These are phyloP conservation scores for Cordyceps javanica DNA, from an alignment of 2,329 filamentous ascomycete species.

Conservation along the genomic window DNA sequence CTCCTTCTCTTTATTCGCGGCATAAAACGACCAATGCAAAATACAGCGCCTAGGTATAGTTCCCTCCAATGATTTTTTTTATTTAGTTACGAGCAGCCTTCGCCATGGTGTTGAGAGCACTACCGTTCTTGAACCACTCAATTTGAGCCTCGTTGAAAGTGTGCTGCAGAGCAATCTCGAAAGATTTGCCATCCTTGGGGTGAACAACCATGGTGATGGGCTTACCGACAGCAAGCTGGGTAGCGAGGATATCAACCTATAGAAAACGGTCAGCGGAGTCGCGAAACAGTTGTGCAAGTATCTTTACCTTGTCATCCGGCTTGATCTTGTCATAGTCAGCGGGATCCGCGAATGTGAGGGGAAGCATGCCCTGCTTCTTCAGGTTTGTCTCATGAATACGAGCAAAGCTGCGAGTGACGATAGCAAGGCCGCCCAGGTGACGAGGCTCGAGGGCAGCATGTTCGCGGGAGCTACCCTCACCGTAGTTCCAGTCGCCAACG, in stretches of 20 bases:
- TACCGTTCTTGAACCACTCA: conserved; percentile 98
- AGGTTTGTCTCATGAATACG: conserved; percentile 99
- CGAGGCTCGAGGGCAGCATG: conserved; percentile 96
- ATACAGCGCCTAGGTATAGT: conserved; percentile 10
- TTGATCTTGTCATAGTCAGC: conserved; percentile 97
- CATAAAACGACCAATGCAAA: conserved; percentile 8
- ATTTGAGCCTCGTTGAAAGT: conserved; percentile 98
- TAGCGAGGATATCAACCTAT: conserved; percentile 75
- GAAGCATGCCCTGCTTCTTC: conserved; percentile 99
- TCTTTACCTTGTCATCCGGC: conserved; percentile 71
- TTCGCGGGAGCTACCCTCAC: conserved; percentile 95
- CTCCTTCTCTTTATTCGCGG: conserved; percentile 4
- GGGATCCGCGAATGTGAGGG: conserved; percentile 87
- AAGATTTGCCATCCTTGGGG: conserved; percentile 76
- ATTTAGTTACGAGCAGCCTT: conserved; percentile 46
- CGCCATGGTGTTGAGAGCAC: conserved; percentile 97
- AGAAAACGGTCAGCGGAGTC: conserved; percentile 16
- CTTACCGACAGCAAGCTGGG: conserved; percentile 85
- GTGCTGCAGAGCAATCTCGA: conserved; percentile 80
- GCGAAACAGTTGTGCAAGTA: background rate
- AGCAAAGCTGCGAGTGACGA: conserved; percentile 92
- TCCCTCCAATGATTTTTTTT: background rate
- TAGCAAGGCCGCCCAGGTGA: conserved; percentile 92
- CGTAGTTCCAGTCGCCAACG: conserved; percentile 99
- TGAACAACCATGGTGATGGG: conserved; percentile 88